A percentile compares a stretch with the other conserved stretches of the same genome.
Evolutionary conservation across 129 eudicot species (phyloP).

Genomic region (Rutidosis leptorrhynchoides): DNA sequence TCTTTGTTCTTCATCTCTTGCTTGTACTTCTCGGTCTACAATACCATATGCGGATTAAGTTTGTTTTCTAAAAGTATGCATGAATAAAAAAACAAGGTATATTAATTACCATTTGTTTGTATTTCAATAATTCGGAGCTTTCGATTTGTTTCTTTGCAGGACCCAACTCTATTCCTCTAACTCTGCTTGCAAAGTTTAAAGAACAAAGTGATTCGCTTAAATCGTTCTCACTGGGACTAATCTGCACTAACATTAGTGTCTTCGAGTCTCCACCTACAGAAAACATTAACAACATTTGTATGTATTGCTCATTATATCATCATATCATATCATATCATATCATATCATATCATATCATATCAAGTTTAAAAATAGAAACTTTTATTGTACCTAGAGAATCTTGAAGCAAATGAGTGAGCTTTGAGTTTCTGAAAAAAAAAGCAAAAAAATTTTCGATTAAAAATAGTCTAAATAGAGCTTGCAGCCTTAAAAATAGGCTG

Average conservation of each 20-base stretch:
- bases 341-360: background rate
- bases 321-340: constrained; percentile 9
- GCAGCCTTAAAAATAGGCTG: background rate
- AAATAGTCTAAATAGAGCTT: too few relatives aligned
- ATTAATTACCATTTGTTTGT: constrained; percentile 88
- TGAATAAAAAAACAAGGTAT: background rate
- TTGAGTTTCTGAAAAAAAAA: constrained; percentile 73
- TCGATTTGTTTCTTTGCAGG: constrained; percentile 94
- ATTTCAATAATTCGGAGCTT: constrained; percentile 65
- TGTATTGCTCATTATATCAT: background rate
- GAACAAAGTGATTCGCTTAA: constrained; percentile 94
- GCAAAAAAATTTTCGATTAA: too few relatives aligned
- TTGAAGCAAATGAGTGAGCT: constrained; percentile 98
- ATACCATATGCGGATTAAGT: constrained; percentile 4
- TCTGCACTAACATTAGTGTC: constrained; percentile 92
- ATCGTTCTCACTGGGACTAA: constrained; percentile 88
- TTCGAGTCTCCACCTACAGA: constrained; percentile 90
- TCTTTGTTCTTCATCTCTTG: constrained; percentile 74
- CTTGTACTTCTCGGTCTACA: constrained; percentile 68
- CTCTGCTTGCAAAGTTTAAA: constrained; percentile 93
- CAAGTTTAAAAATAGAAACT: constrained; percentile 5
- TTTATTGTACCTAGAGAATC: constrained; percentile 77
- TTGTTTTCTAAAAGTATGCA: background rate
- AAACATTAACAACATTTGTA: background rate
- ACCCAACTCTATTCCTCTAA: constrained; percentile 95